Base-by-base conservation (phyloP, 2,329 filamentous ascomycete species). In the Fusarium incarnatum region DNA sequence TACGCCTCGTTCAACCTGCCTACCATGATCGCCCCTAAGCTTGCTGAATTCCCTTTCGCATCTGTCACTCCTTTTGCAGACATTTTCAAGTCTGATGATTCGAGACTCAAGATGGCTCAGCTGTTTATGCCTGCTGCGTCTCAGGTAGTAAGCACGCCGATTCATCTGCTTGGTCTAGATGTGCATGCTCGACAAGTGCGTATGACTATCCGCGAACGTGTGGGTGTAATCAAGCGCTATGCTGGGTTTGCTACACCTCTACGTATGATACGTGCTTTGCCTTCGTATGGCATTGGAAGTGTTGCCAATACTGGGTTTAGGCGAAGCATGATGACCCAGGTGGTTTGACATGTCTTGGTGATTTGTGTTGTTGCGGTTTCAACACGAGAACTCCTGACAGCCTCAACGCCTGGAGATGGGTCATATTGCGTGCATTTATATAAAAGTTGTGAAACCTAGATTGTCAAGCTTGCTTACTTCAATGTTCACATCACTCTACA, bases 1-100 rank as follows among this genome's bases (percentile, higher is more conserved):
- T 75, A 70, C 41, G 73, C 73, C 18, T 75, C 73, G 20, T 75
- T 75, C 71, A 74, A 75, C 44, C 32, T 75, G 20, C 73, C 73
- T 27, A 57, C 70, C 2, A 61, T 74, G 37, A 61, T 75, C 12
- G 73, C 73, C 2, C 73, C 73, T 9, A 73, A 70, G 28, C 60
- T 75, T 23, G 68, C 73, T 30, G 64, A 75, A n/a, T 50, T 74
- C 10, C 64, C 73, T 0, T 62, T 75, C 15, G 42, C 71, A 3
- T 64, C 58, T 1, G 49, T 71, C 12, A 64, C 58, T 1, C 73
- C 73, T 1, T 70, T 75, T 45, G 44, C 61, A 13, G 57, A 61
- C 13, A 56, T 74, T 5, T 71, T 75, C 11, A 45, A 64, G 18
- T 74, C 71, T 0, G 73, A 75, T 7, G 73, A 74, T 3, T 67